A percentile compares a stretch with the other conserved stretches of the same genome.
Conservation (phyloP, 768 basidiomycete genomes). For the Podaxis sp. region DNA sequence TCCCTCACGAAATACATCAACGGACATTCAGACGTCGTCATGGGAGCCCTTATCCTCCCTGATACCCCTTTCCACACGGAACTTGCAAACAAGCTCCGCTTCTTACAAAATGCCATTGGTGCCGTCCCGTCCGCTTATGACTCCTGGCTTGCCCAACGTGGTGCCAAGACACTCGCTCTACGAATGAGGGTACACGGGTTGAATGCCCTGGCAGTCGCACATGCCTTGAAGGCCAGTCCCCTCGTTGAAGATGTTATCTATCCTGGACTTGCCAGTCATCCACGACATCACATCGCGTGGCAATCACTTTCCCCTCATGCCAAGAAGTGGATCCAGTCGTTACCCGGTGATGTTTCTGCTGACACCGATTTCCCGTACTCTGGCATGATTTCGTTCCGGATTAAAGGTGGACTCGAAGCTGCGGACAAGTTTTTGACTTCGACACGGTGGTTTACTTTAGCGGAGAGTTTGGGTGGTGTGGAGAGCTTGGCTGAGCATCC, state of each 20-base stretch:
- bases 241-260: constrained; percentile 84
- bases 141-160: constrained; percentile 87
- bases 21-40: constrained; percentile 92
- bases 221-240: constrained; percentile 49
- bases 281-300: constrained; percentile 65
- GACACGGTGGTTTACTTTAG: constrained; percentile 72
- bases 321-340: constrained; percentile 51
- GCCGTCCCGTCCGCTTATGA: constrained; percentile 86
- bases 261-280: constrained; percentile 73
- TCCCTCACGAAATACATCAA: constrained; percentile 89
- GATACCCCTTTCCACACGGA: constrained; percentile 38
- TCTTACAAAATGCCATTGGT: constrained; percentile 88
- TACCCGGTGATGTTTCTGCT: constrained; percentile 15
- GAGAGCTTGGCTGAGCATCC: constrained; percentile 91
- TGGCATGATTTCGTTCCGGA: constrained; percentile 86
- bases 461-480: constrained; percentile 89
- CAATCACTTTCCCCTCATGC: constrained; percentile 69
- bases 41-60: constrained; percentile 81
- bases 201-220: constrained; percentile 79
- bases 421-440: constrained; percentile 70
- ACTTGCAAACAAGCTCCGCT: constrained; percentile 62
- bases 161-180: constrained; percentile 87
- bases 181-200: constrained; percentile 85
- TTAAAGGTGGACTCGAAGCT: constrained; percentile 52
- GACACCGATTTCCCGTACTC: constrained; percentile 74